These are phyloP conservation scores for Suhomyces bribrorum DNA, from an alignment of 1,139 yeast genomes.

Conservation along the genomic window DNA sequence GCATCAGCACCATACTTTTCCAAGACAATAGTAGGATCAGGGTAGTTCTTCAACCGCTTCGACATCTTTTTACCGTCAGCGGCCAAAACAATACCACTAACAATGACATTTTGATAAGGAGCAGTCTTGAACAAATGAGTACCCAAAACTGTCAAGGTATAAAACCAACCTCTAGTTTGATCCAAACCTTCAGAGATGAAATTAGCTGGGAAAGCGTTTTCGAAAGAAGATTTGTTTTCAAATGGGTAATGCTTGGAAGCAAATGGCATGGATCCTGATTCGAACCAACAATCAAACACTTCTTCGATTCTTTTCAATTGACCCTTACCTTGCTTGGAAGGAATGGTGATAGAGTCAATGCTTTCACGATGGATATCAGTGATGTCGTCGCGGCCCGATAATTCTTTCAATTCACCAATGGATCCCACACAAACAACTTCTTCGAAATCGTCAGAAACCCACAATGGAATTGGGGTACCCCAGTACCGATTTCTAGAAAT, in stretches of 20 bases:
- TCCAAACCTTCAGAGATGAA: constrained; percentile 98
- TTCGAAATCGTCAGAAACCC: constrained; percentile 93
- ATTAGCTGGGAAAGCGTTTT: constrained; percentile 87
- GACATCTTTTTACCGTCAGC: constrained; percentile 99
- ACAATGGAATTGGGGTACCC: constrained; percentile 99
- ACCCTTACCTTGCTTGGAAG: constrained; percentile 91
- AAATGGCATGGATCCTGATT: constrained; percentile 98
- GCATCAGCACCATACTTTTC: constrained; percentile 97
- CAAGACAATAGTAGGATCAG: constrained; percentile 84
- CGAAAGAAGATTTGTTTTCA: constrained; percentile 72
- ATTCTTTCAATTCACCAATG: constrained; percentile 76
- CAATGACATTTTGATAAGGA: constrained; percentile 94
- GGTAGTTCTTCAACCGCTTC: constrained; percentile 95
- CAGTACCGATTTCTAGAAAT: constrained; percentile 97
- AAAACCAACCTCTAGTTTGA: constrained; percentile 99
- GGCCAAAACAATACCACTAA: constrained; percentile 94
- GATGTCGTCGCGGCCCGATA: constrained; percentile 78
- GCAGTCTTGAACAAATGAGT: constrained; percentile 90
- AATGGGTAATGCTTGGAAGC: constrained; percentile 97
- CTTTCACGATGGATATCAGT: constrained; percentile 92
- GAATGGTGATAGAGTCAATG: constrained; percentile 89
- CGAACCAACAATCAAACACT: constrained; percentile 99
- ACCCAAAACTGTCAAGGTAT: constrained; percentile 93
- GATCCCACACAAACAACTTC: constrained; percentile 95
- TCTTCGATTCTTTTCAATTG: constrained; percentile 87